Evolutionary conservation across 148 eudicot species (phyloP), one percentile per base, ranked within the genome.

Genomic region (Silene conica): DNA sequence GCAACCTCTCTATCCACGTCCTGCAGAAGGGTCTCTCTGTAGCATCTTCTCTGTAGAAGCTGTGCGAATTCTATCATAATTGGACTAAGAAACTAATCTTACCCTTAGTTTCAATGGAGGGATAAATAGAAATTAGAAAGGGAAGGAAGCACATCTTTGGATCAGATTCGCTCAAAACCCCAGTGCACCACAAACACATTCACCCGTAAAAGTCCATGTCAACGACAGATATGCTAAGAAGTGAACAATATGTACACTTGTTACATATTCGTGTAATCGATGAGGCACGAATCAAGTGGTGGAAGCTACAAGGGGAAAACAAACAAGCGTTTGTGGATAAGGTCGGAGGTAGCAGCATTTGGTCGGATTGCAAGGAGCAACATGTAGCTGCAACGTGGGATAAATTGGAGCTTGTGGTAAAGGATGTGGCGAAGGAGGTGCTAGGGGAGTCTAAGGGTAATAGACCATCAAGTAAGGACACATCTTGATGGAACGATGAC

Each of bases 11-110:
- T 22, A 46, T 69, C 1, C n/a, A 46, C 20, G n/a, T 21, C 57
- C 4, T 69, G 72, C 25, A 28, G 72, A 69, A 18, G 43, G 16
- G 34, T 22, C 54, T 67, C 70, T 45, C 54, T 69, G 23, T 48
- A 69, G 19, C 58, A 48, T 69, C 25, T 5, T 46, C n/a, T 5
- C 26, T 6, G 55, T 1, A 15, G 20, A 31, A 63, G 67, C 67
- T 28, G 16, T 23, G 34, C 58, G 12, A 23, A 28, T 69, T 69
- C 55, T 38, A 69, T 23, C 21, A 48, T 50, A 48, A 4, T 46
- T 69, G 58, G 57, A 25, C 34, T 4, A 15, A 12, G 57, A 56
- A 45, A 20, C 19, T 48, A 69, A 50, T 50, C 55, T 50, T 50
- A 50, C 16, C 14, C 55, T 50, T 50, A 50, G 5, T 50, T 50